Conservation (phyloP, 1,139 yeast species). For the Saccharomycopsis crataegensis region DNA sequence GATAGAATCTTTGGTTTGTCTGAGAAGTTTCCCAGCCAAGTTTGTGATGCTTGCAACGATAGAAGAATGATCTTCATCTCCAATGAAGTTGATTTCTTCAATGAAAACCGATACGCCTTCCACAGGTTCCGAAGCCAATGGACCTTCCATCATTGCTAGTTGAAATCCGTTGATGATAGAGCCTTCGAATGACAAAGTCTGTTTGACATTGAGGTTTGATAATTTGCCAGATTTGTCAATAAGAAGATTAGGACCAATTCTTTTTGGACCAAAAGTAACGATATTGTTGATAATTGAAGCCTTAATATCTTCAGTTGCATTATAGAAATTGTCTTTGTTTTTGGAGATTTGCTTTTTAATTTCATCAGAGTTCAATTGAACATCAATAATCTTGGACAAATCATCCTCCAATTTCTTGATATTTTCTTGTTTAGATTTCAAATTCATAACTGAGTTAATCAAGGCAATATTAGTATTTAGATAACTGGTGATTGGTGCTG, state of each 20-base stretch:
- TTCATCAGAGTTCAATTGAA: conserved; percentile 20
- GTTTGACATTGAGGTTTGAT: conserved; percentile 23
- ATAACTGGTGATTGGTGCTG: conserved; percentile 42
- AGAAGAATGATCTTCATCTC: conserved; percentile 20
- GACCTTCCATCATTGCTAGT: conserved; percentile 77
- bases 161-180: conserved; percentile 79
- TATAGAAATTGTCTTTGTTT: conserved; percentile 20
- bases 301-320: conserved; percentile 21
- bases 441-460: conserved; percentile 32
- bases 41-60: conserved; percentile 27
- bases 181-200: conserved; percentile 47
- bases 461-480: conserved; percentile 40
- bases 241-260: conserved; percentile 70
- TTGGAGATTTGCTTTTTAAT: conserved; percentile 25
- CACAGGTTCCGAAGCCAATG: conserved; percentile 78
- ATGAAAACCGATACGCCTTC: conserved; percentile 67
- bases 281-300: conserved; percentile 35
- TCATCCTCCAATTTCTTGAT: conserved; percentile 22
- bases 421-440: conserved; percentile 27
- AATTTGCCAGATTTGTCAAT: conserved; percentile 45
- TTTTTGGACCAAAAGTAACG: conserved; percentile 70
- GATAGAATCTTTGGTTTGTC: conserved; percentile 66
- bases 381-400: conserved; percentile 52
- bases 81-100: conserved; percentile 30
- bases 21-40: conserved; percentile 63